Evolutionary conservation across 257 asterid species (phyloP).

Genomic region (Rubia yunnanensis): DNA sequence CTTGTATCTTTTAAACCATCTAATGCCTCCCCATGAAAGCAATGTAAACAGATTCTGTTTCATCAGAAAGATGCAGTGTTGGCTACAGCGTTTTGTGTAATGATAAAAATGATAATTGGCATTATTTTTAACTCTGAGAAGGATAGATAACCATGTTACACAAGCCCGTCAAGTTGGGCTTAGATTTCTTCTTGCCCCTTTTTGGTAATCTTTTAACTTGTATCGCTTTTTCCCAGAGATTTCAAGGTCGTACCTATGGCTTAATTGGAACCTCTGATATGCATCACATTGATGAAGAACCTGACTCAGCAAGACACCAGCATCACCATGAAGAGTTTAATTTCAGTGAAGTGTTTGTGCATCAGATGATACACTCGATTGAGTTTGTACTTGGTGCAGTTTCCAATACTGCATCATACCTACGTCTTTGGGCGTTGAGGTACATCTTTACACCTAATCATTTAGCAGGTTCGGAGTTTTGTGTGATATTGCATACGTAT

Average conservation of each 20-base stretch:
- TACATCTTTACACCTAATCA: slow-evolving; percentile 11
- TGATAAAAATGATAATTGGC: too few relatives aligned
- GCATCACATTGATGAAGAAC: slow-evolving; percentile 50
- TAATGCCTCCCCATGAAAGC: not conserved
- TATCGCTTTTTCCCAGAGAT: slow-evolving; percentile 42
- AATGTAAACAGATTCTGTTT: not conserved
- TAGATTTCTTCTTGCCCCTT: not conserved
- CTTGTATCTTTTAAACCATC: not conserved
- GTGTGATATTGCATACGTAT: not conserved
- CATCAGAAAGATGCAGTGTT: not conserved
- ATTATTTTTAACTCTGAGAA: not conserved
- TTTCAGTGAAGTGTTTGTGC: slow-evolving; percentile 89
- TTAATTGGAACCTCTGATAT: slow-evolving; percentile 68
- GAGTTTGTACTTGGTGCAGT: slow-evolving; percentile 96
- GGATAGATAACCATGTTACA: not conserved
- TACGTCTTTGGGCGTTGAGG: slow-evolving; percentile 96
- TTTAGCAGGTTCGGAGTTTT: not conserved
- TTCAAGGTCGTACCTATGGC: slow-evolving; percentile 80
- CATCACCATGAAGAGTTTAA: slow-evolving; percentile 63
- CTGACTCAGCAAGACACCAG: slow-evolving; percentile 54
- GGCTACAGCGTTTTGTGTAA: not conserved
- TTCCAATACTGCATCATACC: slow-evolving; percentile 93
- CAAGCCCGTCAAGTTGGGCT: slow-evolving; percentile 1
- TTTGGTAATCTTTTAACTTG: slow-evolving; percentile 7
- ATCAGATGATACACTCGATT: slow-evolving; percentile 91